Conservation (phyloP, 805 yeast species). For the Schizosaccharomyces cryophilus region DNA sequence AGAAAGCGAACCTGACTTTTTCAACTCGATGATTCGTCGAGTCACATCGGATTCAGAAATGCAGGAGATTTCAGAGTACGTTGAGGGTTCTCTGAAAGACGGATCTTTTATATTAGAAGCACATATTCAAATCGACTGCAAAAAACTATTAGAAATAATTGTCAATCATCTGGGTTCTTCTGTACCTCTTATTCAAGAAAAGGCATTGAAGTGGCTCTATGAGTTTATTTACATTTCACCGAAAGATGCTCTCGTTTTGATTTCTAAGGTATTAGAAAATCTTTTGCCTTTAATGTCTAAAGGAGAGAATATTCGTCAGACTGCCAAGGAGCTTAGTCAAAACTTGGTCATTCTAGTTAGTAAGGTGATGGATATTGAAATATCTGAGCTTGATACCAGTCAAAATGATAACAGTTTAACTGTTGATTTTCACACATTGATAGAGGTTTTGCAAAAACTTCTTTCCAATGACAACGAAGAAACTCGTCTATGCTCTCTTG, state of each 20-base stretch:
- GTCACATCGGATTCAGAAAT: not conserved
- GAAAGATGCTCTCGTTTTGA: constrained; percentile 40
- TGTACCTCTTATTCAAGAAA: constrained; percentile 52
- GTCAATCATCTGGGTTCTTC: constrained; percentile 57
- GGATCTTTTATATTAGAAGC: constrained; percentile 49
- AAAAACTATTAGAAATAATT: constrained; percentile 37
- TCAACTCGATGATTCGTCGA: not conserved
- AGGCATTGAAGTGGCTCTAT: constrained; percentile 62
- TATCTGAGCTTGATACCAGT: constrained; percentile 8
- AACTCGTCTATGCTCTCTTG: constrained; percentile 60
- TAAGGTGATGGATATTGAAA: constrained; percentile 15
- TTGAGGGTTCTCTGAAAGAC: constrained; percentile 17
- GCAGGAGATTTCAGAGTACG: not conserved
- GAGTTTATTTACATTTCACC: constrained; percentile 53
- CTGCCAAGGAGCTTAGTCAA: constrained; percentile 32
- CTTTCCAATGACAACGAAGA: constrained; percentile 52
- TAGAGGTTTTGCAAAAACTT: constrained; percentile 48
- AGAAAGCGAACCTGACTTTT: not conserved
- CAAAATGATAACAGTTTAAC: constrained; percentile 5
- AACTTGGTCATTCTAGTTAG: constrained; percentile 30
- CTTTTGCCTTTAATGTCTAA: constrained; percentile 39
- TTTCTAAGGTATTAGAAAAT: constrained; percentile 51
- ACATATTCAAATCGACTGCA: constrained; percentile 44
- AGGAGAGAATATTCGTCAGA: constrained; percentile 24
- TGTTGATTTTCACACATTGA: constrained; percentile 32